These are phyloP conservation scores for Barbarea vulgaris DNA, from an alignment of 345 rosid species.

Conservation along the genomic window DNA sequence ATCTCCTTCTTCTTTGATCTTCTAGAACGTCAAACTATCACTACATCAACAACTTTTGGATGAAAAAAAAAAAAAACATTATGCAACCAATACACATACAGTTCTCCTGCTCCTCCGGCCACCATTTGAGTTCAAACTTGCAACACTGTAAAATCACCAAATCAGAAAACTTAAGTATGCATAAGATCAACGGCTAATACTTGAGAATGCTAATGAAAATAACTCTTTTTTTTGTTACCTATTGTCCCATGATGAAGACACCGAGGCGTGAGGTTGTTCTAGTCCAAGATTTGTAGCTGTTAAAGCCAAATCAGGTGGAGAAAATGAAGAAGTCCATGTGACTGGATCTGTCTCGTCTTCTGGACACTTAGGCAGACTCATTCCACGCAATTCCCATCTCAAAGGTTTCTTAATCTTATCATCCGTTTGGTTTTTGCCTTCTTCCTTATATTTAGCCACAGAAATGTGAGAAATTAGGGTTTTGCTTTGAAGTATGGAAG, in stretches of 20 bases:
- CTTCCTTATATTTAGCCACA: background rate
- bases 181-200: background rate
- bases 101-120: constrained; percentile 75
- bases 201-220: background rate
- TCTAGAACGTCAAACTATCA: constrained; percentile 34
- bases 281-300: constrained; percentile 68
- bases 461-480: constrained; percentile 19
- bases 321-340: constrained; percentile 50
- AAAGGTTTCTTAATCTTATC: constrained; percentile 49
- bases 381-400: constrained; percentile 85
- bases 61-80: background rate
- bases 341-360: constrained; percentile 35
- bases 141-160: constrained; percentile 41
- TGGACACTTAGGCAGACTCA: constrained; percentile 48
- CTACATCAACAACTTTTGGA: background rate
- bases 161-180: background rate
- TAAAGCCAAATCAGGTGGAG: constrained; percentile 56
- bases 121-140: constrained; percentile 67
- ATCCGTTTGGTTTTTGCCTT: constrained; percentile 36
- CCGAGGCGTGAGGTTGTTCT: constrained; percentile 53
- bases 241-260: constrained; percentile 68
- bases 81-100: constrained; percentile 44
- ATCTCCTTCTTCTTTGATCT: constrained; percentile 66
- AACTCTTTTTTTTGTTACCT: constrained; percentile 42
- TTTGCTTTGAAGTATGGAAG: background rate